These are phyloP conservation scores for Termitomyces sp. DNA, from an alignment of 768 basidiomycete genomes.

Conservation along the genomic window DNA sequence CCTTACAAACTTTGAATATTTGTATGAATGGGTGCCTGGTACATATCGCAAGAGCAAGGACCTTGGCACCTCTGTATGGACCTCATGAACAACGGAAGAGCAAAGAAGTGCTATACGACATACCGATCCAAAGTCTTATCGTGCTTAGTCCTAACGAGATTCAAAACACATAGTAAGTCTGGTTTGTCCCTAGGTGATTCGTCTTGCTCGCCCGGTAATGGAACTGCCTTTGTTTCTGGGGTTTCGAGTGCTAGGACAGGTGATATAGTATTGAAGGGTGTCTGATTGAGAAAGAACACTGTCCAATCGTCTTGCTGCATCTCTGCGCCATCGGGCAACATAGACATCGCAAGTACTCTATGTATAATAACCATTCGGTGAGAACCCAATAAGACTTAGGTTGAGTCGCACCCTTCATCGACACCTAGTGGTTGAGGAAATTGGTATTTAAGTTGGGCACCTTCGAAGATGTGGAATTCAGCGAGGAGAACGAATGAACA, in stretches of 20 bases:
- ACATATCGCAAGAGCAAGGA: constrained; percentile 93
- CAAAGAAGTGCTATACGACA: constrained; percentile 15
- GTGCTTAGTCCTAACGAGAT: constrained; percentile 87
- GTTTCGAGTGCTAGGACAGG: constrained; percentile 76
- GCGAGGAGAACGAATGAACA: constrained; percentile 93
- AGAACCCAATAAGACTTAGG: constrained; percentile 6
- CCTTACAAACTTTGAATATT: constrained; percentile 74
- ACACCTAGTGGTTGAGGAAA: constrained; percentile 93
- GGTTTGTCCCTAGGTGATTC: constrained; percentile 27
- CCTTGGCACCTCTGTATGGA: constrained; percentile 74
- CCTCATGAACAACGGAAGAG: neutral
- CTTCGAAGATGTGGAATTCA: constrained; percentile 97
- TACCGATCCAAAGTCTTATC: constrained; percentile 80
- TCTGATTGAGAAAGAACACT: constrained; percentile 97
- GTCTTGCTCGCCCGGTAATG: constrained; percentile 31
- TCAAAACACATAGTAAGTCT: constrained; percentile 82
- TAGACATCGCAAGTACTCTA: constrained; percentile 94
- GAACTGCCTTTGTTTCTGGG: constrained; percentile 34
- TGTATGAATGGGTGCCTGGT: constrained; percentile 93
- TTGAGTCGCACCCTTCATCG: constrained; percentile 77
- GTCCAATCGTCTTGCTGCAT: constrained; percentile 96
- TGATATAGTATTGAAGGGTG: constrained; percentile 80
- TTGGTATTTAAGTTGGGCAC: constrained; percentile 91
- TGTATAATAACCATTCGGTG: constrained; percentile 8
- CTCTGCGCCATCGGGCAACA: constrained; percentile 98